A percentile compares a stretch with the other conserved stretches of the same genome.
phyloP scores from a whole-genome alignment of 768 basidiomycete genomes.

The Lepiota venenata region DNA sequence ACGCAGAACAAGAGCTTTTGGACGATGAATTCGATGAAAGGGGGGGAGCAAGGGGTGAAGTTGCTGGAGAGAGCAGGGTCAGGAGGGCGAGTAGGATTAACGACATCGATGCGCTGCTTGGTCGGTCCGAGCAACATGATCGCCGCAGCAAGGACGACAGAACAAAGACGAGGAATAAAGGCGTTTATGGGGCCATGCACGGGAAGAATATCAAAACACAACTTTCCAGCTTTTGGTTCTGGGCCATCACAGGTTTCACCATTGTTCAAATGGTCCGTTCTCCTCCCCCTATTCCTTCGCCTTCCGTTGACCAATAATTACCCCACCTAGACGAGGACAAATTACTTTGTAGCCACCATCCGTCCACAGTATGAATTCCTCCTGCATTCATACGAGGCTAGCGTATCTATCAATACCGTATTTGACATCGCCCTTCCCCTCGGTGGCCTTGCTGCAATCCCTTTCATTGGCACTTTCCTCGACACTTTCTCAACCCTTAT shows the following conservation, averaged over 20 bases:
- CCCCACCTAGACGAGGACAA: neutral
- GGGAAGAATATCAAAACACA: neutral
- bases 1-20: neutral
- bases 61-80: neutral
- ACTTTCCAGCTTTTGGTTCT: constrained; percentile 4
- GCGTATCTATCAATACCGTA: neutral
- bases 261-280: neutral
- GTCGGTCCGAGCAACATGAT: neutral
- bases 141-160: neutral
- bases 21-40: neutral
- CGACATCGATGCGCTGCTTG: constrained; percentile 1
- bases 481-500: neutral
- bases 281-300: neutral
- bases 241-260: constrained; percentile 3
- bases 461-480: constrained; percentile 7
- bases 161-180: neutral
- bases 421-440: neutral
- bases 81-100: neutral
- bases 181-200: constrained; percentile 4
- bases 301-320: neutral
- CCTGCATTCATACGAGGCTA: constrained; percentile 1
- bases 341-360: constrained; percentile 7
- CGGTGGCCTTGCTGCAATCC: neutral
- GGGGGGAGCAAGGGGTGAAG: too few species aligned
- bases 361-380: constrained; percentile 5